Evolutionary conservation across 2,329 filamentous ascomycete genomes (phyloP).

Genomic region (Truncatella angustata): DNA sequence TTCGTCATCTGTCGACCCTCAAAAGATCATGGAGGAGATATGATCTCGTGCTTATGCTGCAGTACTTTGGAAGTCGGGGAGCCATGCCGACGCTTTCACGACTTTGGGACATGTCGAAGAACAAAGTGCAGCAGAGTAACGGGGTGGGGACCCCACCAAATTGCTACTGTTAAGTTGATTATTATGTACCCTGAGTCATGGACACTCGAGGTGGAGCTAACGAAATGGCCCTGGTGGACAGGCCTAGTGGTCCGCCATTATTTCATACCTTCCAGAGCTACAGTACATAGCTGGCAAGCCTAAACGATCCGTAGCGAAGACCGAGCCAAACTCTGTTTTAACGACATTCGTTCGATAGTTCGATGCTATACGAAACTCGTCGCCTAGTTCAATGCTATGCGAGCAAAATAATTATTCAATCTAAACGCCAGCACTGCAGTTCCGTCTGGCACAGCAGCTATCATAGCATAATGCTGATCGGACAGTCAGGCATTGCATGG

Average conservation of each 20-base stretch:
- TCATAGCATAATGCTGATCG: background rate
- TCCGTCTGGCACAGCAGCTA: background rate
- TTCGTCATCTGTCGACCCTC: no score
- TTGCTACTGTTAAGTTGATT: no score
- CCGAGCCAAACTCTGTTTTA: background rate
- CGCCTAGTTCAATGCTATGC: background rate
- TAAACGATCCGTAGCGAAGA: background rate
- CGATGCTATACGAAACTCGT: background rate
- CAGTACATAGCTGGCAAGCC: background rate
- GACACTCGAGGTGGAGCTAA: background rate
- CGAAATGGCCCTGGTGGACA: background rate
- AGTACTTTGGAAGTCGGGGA: no score
- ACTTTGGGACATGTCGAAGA: background rate
- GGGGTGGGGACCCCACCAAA: no score
- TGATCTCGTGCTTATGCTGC: no score
- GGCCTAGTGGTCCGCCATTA: background rate
- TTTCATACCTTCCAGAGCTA: background rate
- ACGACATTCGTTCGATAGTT: background rate
- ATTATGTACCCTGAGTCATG: no score
- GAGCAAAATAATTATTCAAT: background rate
- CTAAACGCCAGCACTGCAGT: background rate
- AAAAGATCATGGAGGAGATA: no score
- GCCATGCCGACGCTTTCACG: no score
- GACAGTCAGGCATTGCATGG: background rate
- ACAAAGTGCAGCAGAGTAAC: no score